These are phyloP conservation scores for Brettanomyces sp. DNA, from an alignment of 805 yeast species.

Conservation along the genomic window DNA sequence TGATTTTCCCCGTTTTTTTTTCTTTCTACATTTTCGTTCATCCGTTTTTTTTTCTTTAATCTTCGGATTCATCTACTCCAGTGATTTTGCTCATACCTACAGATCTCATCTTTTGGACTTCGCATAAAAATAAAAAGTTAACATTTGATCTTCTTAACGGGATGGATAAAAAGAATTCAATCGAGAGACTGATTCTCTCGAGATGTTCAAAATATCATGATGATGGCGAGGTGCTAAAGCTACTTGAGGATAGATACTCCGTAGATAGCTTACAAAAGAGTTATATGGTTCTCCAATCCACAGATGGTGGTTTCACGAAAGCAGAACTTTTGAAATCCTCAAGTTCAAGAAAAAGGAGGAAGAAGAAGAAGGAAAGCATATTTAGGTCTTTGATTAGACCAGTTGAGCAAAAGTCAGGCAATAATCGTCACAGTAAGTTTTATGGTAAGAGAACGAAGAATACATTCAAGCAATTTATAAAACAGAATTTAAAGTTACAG, in stretches of 20 bases:
- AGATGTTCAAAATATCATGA: constrained; percentile 31
- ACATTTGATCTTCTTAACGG: too few species aligned
- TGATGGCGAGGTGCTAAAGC: constrained; percentile 27
- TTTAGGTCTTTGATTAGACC: background rate
- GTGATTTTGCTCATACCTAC: too few species aligned
- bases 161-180: constrained; percentile 35
- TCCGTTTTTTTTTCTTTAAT: too few species aligned
- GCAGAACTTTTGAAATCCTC: constrained; percentile 8
- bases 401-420: background rate
- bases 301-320: constrained; percentile 20
- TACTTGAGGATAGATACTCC: constrained; percentile 38
- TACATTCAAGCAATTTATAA: constrained; percentile 34
- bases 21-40: too few species aligned
- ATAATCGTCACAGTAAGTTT: constrained; percentile 12
- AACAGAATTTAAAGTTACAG: constrained; percentile 30
- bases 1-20: too few species aligned
- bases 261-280: constrained; percentile 38
- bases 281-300: constrained; percentile 30
- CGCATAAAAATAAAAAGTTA: too few species aligned
- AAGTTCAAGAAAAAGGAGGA: constrained; percentile 12
- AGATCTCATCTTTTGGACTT: too few species aligned
- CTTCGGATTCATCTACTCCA: too few species aligned
- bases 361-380: background rate
- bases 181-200: constrained; percentile 38
- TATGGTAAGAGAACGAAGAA: constrained; percentile 23